A percentile compares a stretch with the other conserved stretches of the same genome.
These are phyloP conservation scores for Saposhnikovia divaricata DNA, from an alignment of 129 eudicot genomes.

Conservation along the genomic window DNA sequence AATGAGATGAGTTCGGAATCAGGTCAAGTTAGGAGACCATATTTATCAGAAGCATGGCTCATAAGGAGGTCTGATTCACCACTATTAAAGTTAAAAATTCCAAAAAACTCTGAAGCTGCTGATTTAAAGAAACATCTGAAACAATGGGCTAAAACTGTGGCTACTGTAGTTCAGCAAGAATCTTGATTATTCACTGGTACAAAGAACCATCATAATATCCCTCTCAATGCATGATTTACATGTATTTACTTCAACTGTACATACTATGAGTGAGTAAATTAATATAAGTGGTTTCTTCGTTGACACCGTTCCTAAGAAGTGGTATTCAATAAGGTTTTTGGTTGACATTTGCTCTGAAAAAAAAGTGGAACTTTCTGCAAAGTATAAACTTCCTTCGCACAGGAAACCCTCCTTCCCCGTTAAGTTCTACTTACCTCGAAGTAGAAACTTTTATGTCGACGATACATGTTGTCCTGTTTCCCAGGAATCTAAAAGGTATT, in stretches of 20 bases:
- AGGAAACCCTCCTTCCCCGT: background rate
- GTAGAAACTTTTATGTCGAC: background rate
- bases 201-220: background rate
- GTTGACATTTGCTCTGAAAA: background rate
- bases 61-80: slow-evolving; percentile 36
- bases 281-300: background rate
- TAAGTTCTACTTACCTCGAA: background rate
- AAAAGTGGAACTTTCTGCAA: background rate
- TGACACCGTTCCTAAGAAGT: background rate
- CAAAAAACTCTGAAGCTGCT: slow-evolving; percentile 21
- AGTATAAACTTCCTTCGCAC: background rate
- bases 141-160: slow-evolving; percentile 43
- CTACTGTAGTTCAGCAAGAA: slow-evolving; percentile 27
- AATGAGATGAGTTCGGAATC: background rate
- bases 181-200: slow-evolving; percentile 8
- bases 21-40: slow-evolving; percentile 26
- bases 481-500: background rate
- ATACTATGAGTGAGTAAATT: background rate
- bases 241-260: background rate
- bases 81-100: slow-evolving; percentile 22
- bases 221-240: background rate
- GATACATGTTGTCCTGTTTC: background rate
- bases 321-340: background rate
- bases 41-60: slow-evolving; percentile 52
- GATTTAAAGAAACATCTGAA: slow-evolving; percentile 44